Conservation (phyloP, 805 yeast species). For the Saccharomycopsis javanensis region DNA sequence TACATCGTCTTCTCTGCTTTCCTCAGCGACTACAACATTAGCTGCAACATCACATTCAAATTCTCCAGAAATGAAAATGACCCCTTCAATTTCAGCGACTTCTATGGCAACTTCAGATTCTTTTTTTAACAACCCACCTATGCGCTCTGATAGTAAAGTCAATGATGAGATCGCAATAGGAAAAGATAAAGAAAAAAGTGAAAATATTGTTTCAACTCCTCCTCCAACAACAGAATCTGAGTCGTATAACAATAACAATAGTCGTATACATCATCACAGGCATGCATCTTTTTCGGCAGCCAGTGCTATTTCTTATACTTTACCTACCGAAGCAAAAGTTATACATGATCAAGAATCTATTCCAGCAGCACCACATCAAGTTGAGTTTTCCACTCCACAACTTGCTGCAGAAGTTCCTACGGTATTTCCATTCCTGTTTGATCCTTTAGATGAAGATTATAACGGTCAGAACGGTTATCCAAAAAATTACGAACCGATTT, state of each 20-base stretch:
- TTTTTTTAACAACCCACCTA: background rate
- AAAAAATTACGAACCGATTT: background rate
- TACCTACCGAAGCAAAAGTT: conserved; percentile 34
- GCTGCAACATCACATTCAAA: conserved; percentile 1
- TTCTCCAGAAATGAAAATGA: background rate
- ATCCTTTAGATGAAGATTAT: background rate
- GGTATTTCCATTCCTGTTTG: background rate
- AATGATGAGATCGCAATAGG: background rate
- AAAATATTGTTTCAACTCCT: background rate
- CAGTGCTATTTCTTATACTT: conserved; percentile 48
- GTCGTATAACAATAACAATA: conserved; percentile 6
- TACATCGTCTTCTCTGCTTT: background rate
- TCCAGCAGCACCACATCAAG: conserved; percentile 52
- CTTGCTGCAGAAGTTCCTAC: conserved; percentile 31
- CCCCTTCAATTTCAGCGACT: background rate
- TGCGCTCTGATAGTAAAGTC: background rate
- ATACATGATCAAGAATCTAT: conserved; percentile 23
- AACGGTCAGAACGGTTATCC: background rate
- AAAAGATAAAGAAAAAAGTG: background rate
- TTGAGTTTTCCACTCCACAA: conserved; percentile 79
- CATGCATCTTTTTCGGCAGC: conserved; percentile 62
- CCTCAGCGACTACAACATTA: background rate
- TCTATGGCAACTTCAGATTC: background rate
- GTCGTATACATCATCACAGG: conserved; percentile 23
- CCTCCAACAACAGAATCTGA: conserved; percentile 14